A percentile compares a stretch with the other conserved stretches of the same genome.
phyloP scores from a whole-genome alignment of 2,329 filamentous ascomycete species.

The Ophiocordyceps camponoti-saundersi region DNA sequence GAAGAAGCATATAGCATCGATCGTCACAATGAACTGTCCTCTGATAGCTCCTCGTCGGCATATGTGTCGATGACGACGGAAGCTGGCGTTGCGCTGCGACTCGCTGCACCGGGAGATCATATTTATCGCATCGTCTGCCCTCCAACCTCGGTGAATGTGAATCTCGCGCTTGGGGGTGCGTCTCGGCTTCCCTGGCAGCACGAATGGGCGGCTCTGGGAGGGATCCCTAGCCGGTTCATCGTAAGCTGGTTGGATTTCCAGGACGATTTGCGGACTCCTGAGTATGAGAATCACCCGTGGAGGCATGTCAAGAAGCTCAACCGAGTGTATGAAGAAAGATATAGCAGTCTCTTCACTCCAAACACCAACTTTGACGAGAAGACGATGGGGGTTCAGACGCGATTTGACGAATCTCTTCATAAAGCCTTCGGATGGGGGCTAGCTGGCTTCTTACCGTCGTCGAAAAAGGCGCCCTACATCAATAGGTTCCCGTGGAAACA shows the following conservation, averaged over 20 bases:
- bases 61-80: neutral
- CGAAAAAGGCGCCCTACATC: neutral
- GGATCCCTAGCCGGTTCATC: neutral
- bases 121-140: neutral
- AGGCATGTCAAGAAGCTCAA: neutral
- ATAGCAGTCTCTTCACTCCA: neutral
- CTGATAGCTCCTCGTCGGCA: neutral
- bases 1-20: neutral
- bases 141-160: neutral
- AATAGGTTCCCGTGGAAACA: neutral
- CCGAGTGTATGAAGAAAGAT: neutral
- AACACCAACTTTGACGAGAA: neutral
- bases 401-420: neutral
- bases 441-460: neutral
- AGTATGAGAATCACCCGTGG: neutral
- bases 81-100: neutral
- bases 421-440: neutral
- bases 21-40: neutral
- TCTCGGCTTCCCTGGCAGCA: neutral
- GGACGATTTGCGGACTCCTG: neutral
- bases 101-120: neutral
- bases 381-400: neutral
- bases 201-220: neutral
- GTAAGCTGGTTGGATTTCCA: neutral
- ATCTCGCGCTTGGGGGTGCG: neutral